Base-by-base conservation (phyloP, 805 yeast genomes). In the Kuraishia ogatae region DNA sequence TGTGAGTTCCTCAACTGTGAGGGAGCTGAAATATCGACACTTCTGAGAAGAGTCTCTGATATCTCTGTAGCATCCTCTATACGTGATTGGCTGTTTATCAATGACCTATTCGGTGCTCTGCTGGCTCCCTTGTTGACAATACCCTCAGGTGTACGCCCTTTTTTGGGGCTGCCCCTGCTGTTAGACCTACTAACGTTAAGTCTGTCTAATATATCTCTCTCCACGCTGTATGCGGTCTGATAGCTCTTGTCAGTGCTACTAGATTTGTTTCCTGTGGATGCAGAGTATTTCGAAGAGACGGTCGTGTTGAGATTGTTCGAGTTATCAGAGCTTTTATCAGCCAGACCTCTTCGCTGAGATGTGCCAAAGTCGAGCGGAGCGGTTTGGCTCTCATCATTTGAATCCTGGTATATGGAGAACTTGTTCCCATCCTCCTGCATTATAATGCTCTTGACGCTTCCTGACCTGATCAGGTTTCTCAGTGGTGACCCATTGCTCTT, bases 161-260 rank as follows among this genome's bases (percentile, higher is more conserved):
- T 5, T 35, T 15, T 35, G 13, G n/a, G 15, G n/a, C 43, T 35
- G 4, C 17, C 43, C 3, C 19, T 13, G 43, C n/a, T 48, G 35
- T 28, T 49, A 26, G 26, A 10, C 28, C 29, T 22, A 53, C 26
- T 23, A 29, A 28, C 5, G 50, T 22, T 35, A 39, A 24, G 59
- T 5, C 60, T 62, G 28, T 61, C 64, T 1, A 61, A 62, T 7
- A 56, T 51, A 7, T 53, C 48, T 39, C 60, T 60, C 50, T 63
- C 53, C 35, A 62, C 59, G 22, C 57, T 55, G 39, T 53, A 58
- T 8, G 50, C 21, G 2, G 62, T 52, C 3, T 57, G 50, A 19
- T 54, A 46, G n/a, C 39, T 47, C 23, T 22, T 20, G 15, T 26
- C 48, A 21, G 22, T 49, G 2, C 26, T 28, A 19, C 50, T 26